Conservation (phyloP, 1,284 basidiomycete species). For the Irpex sp. region DNA sequence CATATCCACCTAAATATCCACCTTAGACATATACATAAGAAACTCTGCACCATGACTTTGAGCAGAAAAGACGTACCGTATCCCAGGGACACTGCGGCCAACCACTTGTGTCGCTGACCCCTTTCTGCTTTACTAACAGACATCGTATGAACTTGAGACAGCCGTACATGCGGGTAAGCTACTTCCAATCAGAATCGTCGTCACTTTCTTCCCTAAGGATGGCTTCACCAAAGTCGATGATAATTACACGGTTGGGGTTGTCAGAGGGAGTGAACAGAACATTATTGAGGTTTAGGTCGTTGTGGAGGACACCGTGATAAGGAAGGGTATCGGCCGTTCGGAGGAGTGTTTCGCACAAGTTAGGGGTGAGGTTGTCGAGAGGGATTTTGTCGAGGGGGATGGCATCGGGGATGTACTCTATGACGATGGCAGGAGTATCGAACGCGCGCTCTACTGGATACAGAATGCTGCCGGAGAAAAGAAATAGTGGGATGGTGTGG, state of each 20-base stretch:
- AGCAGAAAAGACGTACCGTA: too few species aligned
- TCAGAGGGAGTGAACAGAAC: constrained; percentile 4
- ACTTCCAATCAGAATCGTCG: neutral
- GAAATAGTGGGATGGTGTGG: too few species aligned
- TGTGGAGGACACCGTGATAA: constrained; percentile 1
- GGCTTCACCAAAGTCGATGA: constrained; percentile 8
- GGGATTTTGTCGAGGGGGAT: constrained; percentile 1
- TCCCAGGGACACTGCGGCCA: too few species aligned
- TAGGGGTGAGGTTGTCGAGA: neutral
- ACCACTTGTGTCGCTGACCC: too few species aligned
- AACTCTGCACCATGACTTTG: too few species aligned
- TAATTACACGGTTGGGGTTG: constrained; percentile 2
- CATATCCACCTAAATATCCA: too few species aligned
- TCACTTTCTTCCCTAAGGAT: neutral
- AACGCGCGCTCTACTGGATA: constrained; percentile 2
- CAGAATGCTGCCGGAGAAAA: too few species aligned
- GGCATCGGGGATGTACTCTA: constrained; percentile 12
- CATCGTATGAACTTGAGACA: too few species aligned
- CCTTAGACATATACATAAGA: too few species aligned
- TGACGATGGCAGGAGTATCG: constrained; percentile 1
- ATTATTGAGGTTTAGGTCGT: constrained; percentile 2
- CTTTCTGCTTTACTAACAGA: too few species aligned
- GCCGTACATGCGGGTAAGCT: too few species aligned
- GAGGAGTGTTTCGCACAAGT: neutral
- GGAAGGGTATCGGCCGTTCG: constrained; percentile 2